phyloP scores from a whole-genome alignment of 148 eudicot species.

The Tetragonia tetragonoides region DNA sequence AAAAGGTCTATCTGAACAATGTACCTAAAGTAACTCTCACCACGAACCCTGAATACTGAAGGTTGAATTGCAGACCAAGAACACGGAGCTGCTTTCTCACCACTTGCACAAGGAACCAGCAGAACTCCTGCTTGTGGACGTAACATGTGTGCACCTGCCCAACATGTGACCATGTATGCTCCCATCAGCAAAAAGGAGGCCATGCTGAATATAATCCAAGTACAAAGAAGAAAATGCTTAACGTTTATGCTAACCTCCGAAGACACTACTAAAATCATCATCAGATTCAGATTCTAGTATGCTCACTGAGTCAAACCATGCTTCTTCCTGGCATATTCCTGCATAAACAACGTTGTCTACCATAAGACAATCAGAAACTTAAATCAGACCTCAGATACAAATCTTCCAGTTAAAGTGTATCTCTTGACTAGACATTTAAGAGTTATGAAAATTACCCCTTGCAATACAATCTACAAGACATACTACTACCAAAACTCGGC shows the following conservation, averaged over 20 bases:
- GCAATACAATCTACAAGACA: too few species aligned
- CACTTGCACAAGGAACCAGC: slow-evolving; percentile 40
- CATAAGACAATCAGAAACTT: background rate
- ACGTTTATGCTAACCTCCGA: slow-evolving; percentile 47
- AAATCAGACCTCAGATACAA: background rate
- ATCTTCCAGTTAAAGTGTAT: too few species aligned
- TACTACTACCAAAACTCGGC: too few species aligned
- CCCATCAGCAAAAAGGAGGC: slow-evolving; percentile 8
- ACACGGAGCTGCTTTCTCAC: slow-evolving; percentile 43
- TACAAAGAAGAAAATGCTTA: background rate
- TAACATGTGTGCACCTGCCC: slow-evolving; percentile 44
- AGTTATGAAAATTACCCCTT: too few species aligned
- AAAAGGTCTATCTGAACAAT: slow-evolving; percentile 4
- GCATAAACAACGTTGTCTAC: slow-evolving; percentile 10
- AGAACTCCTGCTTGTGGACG: slow-evolving; percentile 59
- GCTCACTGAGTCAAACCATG: slow-evolving; percentile 79
- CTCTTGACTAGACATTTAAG: too few species aligned
- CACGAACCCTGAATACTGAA: slow-evolving; percentile 71
- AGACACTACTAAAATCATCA: slow-evolving; percentile 72
- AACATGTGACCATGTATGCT: slow-evolving; percentile 5
- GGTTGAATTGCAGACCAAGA: slow-evolving; percentile 65
- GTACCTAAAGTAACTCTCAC: slow-evolving; percentile 67
- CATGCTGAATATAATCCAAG: slow-evolving; percentile 5
- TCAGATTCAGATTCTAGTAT: slow-evolving; percentile 72
- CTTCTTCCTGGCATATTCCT: slow-evolving; percentile 64